Conservation (phyloP, 2,329 filamentous ascomycete species). For the Moelleriella libera region DNA sequence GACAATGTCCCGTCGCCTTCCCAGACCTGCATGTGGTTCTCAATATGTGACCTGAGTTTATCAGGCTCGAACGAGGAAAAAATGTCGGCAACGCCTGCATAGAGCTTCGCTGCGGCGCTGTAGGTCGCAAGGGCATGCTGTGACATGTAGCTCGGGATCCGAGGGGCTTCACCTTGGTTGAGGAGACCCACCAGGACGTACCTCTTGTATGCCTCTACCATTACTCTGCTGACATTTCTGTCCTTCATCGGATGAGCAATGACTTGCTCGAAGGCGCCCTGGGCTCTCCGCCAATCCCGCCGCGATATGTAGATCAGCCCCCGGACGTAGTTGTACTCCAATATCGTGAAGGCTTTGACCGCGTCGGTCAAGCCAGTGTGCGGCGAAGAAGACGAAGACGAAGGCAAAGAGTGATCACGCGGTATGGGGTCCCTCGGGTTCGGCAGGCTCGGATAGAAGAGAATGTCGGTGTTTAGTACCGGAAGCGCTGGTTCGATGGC, state of each 20-base stretch:
- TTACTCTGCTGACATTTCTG: conserved; percentile 55
- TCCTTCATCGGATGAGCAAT: conserved; percentile 54
- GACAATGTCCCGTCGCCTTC: conserved; percentile 57
- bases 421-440: conserved; percentile 18
- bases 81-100: conserved; percentile 52
- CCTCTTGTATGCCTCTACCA: conserved; percentile 85
- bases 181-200: conserved; percentile 72
- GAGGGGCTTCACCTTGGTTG: conserved; percentile 43
- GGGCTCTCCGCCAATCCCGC: conserved; percentile 48
- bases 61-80: conserved; percentile 45
- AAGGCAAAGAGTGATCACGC: conserved; percentile 28
- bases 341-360: conserved; percentile 36
- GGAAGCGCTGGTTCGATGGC: conserved; percentile 39
- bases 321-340: conserved; percentile 53
- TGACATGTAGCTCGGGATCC: conserved; percentile 42
- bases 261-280: conserved; percentile 46
- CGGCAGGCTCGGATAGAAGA: conserved; percentile 44
- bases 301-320: conserved; percentile 50
- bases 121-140: conserved; percentile 39
- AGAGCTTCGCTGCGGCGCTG: conserved; percentile 48
- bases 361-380: conserved; percentile 41
- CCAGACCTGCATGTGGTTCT: conserved; percentile 46
- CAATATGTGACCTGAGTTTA: conserved; percentile 49
- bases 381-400: conserved; percentile 43
- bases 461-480: conserved; percentile 50